phyloP scores from a whole-genome alignment of 257 asterid genomes.

The Leonotis leonurus region DNA sequence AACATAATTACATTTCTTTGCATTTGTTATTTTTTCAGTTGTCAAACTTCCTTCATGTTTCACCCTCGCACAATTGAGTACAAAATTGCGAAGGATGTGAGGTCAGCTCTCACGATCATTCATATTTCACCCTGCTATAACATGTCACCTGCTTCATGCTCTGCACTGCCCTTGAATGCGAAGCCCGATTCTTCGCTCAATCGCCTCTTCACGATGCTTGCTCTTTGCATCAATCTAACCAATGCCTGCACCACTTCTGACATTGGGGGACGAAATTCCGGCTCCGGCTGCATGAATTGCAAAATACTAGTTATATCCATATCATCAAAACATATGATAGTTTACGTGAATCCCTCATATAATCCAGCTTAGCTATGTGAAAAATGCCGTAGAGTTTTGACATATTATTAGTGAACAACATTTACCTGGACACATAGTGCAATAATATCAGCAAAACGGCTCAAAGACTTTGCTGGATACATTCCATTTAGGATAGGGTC shows the following conservation, averaged over 20 bases:
- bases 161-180: constrained; percentile 58
- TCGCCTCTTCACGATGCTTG: constrained; percentile 58
- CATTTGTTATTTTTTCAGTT: constrained; percentile 1
- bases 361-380: no score
- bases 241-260: constrained; percentile 96
- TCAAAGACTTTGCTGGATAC: constrained; percentile 96
- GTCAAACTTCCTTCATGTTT: not conserved
- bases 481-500: constrained; percentile 84
- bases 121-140: constrained; percentile 30
- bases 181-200: constrained; percentile 73
- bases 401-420: not conserved
- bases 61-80: constrained; percentile 32
- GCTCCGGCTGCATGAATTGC: constrained; percentile 80
- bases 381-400: not conserved
- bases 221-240: constrained; percentile 87
- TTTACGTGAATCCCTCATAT: no score
- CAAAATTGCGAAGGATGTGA: constrained; percentile 46
- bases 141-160: constrained; percentile 54
- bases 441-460: constrained; percentile 91
- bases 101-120: not conserved
- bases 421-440: constrained; percentile 98
- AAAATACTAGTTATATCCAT: not conserved
- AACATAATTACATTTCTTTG: constrained; percentile 34
- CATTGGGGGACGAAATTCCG: constrained; percentile 97
- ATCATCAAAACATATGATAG: no score